Conservation (phyloP, 2,329 filamentous ascomycete species). For the Lecanicillium sp. region DNA sequence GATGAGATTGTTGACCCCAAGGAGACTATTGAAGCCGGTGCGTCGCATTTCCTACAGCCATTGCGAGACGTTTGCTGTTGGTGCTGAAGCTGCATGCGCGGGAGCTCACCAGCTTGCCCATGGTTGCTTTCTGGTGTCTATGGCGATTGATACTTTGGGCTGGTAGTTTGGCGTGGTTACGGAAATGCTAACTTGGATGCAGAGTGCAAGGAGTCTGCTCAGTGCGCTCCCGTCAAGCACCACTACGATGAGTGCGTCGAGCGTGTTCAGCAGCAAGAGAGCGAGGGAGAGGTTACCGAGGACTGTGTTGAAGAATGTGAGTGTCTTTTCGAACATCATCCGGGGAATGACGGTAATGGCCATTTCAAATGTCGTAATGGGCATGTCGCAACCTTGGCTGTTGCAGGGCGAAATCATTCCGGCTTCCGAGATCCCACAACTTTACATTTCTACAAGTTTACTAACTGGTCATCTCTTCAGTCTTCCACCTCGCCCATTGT, state of each 20-base stretch:
- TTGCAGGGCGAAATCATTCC: too few relatives aligned
- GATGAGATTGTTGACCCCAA: constrained; percentile 84
- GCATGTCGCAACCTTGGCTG: too few relatives aligned
- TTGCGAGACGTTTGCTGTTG: too few relatives aligned
- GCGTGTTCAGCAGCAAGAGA: constrained; percentile 62
- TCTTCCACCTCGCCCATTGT: constrained; percentile 98
- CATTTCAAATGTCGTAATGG: too few relatives aligned
- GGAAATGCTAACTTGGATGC: constrained; percentile 18
- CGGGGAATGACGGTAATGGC: not conserved
- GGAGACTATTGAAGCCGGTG: constrained; percentile 86
- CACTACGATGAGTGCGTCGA: constrained; percentile 98
- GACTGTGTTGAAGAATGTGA: constrained; percentile 99
- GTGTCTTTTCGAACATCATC: constrained; percentile 29
- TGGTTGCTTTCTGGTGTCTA: too few relatives aligned
- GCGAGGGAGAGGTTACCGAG: constrained; percentile 69
- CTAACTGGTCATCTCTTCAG: constrained; percentile 35
- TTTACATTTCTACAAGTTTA: not conserved
- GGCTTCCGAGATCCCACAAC: too few relatives aligned
- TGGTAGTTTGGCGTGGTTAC: constrained; percentile 9
- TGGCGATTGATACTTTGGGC: constrained; percentile 5
- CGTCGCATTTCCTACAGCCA: constrained; percentile 33
- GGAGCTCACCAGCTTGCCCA: too few relatives aligned
- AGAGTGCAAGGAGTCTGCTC: constrained; percentile 85
- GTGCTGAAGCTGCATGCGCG: too few relatives aligned
- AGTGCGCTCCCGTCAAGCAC: constrained; percentile 86